A percentile compares a stretch with the other conserved stretches of the same genome.
phyloP scores from a whole-genome alignment of 2,329 filamentous ascomycete species.

The Emmonsiellopsis sp. region DNA sequence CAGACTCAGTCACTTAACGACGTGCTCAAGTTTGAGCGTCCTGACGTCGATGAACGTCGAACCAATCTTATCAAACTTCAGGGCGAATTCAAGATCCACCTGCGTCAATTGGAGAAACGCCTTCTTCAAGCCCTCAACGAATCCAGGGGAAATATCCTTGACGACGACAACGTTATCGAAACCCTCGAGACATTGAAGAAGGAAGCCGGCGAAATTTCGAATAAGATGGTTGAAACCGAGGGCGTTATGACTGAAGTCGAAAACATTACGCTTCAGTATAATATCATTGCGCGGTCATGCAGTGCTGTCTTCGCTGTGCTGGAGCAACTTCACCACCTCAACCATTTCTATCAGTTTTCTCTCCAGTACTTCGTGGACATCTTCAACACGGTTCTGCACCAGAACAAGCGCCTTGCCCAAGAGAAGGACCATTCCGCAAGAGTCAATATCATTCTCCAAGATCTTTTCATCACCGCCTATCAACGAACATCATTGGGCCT shows the following conservation, averaged over 20 bases:
- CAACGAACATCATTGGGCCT: conserved; percentile 88
- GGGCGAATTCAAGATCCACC: conserved; percentile 97
- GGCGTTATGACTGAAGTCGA: conserved; percentile 98
- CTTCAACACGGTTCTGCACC: conserved; percentile 81
- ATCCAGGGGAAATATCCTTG: conserved; percentile 92
- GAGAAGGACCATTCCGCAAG: conserved; percentile 68
- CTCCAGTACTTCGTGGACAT: conserved; percentile 97
- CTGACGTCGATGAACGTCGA: conserved; percentile 90
- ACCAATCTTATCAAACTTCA: conserved; percentile 98
- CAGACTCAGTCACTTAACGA: conserved; percentile 97
- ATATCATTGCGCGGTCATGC: conserved; percentile 85
- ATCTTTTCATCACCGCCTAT: conserved; percentile 85
- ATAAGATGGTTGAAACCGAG: conserved; percentile 93
- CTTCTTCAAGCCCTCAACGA: conserved; percentile 92
- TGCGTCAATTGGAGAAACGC: conserved; percentile 88
- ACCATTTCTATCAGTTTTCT: conserved; percentile 99
- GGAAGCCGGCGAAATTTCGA: conserved; percentile 89
- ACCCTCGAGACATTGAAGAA: conserved; percentile 97
- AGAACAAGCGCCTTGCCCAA: conserved; percentile 61
- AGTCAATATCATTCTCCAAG: conserved; percentile 80
- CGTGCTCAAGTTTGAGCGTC: conserved; percentile 91
- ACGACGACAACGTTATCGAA: conserved; percentile 96
- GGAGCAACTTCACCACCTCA: conserved; percentile 94
- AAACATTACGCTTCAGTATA: conserved; percentile 88
- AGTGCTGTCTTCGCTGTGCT: conserved; percentile 95